A percentile compares a stretch with the other conserved stretches of the same genome.
These are phyloP conservation scores for Claviceps sp. DNA, from an alignment of 2,329 filamentous ascomycete genomes.

Conservation along the genomic window DNA sequence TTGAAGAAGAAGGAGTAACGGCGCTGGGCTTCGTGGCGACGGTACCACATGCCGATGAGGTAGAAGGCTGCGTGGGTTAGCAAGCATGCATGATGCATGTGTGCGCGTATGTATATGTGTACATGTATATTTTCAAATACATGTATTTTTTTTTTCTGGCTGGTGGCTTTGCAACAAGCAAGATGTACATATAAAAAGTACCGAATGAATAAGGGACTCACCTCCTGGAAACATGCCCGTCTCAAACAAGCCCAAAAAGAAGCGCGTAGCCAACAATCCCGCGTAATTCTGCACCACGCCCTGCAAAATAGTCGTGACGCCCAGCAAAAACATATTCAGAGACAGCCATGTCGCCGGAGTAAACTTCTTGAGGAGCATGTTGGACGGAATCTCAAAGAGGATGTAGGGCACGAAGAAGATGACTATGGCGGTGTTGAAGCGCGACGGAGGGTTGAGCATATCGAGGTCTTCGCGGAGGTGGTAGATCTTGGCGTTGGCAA, in stretches of 20 bases:
- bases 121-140: neutral
- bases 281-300: slow-evolving; percentile 66
- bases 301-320: slow-evolving; percentile 60
- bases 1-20: slow-evolving; percentile 91
- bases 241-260: slow-evolving; percentile 72
- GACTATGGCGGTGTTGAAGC: slow-evolving; percentile 64
- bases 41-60: slow-evolving; percentile 81
- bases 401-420: slow-evolving; percentile 77
- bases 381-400: slow-evolving; percentile 55
- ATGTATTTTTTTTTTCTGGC: neutral
- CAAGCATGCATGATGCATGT: neutral
- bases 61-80: slow-evolving; percentile 34
- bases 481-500: slow-evolving; percentile 63
- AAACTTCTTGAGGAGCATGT: slow-evolving; percentile 51
- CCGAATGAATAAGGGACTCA: slow-evolving; percentile 6
- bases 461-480: slow-evolving; percentile 48
- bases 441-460: slow-evolving; percentile 31
- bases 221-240: slow-evolving; percentile 53
- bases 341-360: slow-evolving; percentile 58
- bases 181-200: neutral
- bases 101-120: neutral
- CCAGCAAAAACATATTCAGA: slow-evolving; percentile 74
- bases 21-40: slow-evolving; percentile 74
- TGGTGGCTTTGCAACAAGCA: neutral
- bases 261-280: slow-evolving; percentile 65